phyloP scores from a whole-genome alignment of 305 asterid species.

The Fraxinus platypoda region DNA sequence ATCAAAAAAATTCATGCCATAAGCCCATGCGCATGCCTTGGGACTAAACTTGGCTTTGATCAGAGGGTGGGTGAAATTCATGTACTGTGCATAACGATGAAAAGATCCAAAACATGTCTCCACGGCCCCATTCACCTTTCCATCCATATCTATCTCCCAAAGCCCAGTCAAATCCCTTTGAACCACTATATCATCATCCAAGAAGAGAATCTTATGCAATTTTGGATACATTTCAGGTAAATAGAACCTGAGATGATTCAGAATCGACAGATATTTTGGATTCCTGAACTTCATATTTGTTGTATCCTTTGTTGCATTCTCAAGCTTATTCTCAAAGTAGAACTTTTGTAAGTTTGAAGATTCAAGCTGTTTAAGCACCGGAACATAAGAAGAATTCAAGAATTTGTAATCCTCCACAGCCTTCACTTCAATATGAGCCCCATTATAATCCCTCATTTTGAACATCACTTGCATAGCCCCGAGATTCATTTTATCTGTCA shows the following conservation, averaged over 20 bases:
- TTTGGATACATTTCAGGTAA: conserved; percentile 78
- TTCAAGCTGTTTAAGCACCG: conserved; percentile 36
- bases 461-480: conserved; percentile 45
- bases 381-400: conserved; percentile 40
- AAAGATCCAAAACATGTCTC: conserved; percentile 82
- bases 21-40: conserved; percentile 90
- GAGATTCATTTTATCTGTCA: conserved; percentile 40
- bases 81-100: conserved; percentile 73
- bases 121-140: conserved; percentile 78
- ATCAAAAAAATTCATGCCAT: conserved; percentile 81
- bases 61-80: conserved; percentile 76
- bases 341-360: conserved; percentile 34
- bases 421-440: conserved; percentile 37
- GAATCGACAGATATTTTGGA: conserved; percentile 35
- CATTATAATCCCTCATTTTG: conserved; percentile 36
- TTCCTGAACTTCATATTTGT: conserved; percentile 39
- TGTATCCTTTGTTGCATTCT: conserved; percentile 39
- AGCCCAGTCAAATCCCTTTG: conserved; percentile 71
- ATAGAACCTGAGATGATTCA: conserved; percentile 77
- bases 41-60: conserved; percentile 68
- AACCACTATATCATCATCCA: conserved; percentile 78
- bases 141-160: conserved; percentile 78
- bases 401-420: conserved; percentile 38
- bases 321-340: conserved; percentile 38
- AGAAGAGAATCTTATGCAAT: conserved; percentile 69